Evolutionary conservation across 1,284 basidiomycete species (phyloP).

Genomic region (Psilocybe mexicana): DNA sequence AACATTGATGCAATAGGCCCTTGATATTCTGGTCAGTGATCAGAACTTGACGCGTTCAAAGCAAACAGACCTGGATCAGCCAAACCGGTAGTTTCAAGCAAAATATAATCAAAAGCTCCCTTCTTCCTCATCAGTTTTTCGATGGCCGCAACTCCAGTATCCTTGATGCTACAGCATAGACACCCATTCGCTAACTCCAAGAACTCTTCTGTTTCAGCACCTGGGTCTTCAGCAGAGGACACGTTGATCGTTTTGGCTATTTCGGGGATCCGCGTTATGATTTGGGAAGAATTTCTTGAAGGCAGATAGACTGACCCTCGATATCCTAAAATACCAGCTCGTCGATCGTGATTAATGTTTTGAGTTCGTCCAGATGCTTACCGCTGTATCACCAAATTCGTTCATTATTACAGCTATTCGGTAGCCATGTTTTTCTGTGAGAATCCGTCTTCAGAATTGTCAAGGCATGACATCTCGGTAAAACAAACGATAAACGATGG

Average conservation of each 20-base stretch:
- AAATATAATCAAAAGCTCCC: slow-evolving; percentile 88
- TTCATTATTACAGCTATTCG: slow-evolving; percentile 98
- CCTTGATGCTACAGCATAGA: slow-evolving; percentile 93
- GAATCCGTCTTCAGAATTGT: slow-evolving; percentile 64
- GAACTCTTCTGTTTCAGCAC: slow-evolving; percentile 74
- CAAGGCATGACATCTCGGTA: neutral
- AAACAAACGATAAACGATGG: neutral
- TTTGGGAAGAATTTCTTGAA: neutral
- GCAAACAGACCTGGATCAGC: slow-evolving; percentile 77
- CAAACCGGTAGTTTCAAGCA: slow-evolving; percentile 91
- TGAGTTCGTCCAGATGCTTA: slow-evolving; percentile 33
- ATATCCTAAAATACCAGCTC: slow-evolving; percentile 49
- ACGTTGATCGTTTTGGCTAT: slow-evolving; percentile 78
- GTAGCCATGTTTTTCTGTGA: slow-evolving; percentile 90
- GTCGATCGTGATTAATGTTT: neutral
- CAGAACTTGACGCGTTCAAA: neutral
- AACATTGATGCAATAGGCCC: slow-evolving; percentile 87
- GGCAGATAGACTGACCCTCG: slow-evolving; percentile 47
- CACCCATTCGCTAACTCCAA: slow-evolving; percentile 92
- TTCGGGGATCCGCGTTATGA: neutral
- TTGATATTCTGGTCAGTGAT: slow-evolving; percentile 24
- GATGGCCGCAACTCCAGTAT: slow-evolving; percentile 87
- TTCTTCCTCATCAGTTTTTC: slow-evolving; percentile 84
- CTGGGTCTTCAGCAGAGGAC: slow-evolving; percentile 63
- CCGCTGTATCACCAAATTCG: slow-evolving; percentile 85